Conservation (phyloP, 2,329 filamentous ascomycete species). For the Aspergillus cejpii region DNA sequence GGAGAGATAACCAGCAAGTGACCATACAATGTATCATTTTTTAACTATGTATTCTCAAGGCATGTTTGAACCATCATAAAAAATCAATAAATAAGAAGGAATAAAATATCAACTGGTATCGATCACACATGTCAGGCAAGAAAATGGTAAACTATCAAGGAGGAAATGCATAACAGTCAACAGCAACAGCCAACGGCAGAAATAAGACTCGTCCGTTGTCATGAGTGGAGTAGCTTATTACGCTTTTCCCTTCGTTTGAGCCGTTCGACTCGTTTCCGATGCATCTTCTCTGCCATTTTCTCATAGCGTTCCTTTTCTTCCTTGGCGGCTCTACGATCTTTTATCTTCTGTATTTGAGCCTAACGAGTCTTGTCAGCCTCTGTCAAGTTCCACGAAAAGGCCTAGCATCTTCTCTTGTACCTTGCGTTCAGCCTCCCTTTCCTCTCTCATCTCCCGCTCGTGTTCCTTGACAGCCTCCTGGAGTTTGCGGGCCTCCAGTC, state of each 20-base stretch:
- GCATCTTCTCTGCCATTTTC: conserved; percentile 96
- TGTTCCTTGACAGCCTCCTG: conserved; percentile 77
- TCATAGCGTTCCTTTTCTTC: conserved; percentile 89
- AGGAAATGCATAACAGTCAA: conserved; percentile 1
- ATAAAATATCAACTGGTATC: neutral
- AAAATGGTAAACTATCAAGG: neutral
- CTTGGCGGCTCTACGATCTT: conserved; percentile 78
- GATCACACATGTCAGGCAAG: neutral
- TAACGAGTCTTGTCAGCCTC: conserved; percentile 34
- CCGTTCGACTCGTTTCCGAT: conserved; percentile 86
- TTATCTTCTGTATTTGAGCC: conserved; percentile 71
- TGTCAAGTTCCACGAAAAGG: neutral
- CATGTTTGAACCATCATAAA: neutral
- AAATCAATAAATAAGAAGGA: neutral
- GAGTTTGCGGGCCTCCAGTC: conserved; percentile 62
- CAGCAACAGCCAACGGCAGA: conserved; percentile 2
- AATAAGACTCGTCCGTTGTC: conserved; percentile 11
- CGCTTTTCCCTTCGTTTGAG: conserved; percentile 94
- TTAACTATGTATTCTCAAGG: too few species aligned
- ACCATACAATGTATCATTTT: too few species aligned
- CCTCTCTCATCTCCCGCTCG: conserved; percentile 91
- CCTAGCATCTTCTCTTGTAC: conserved; percentile 45
- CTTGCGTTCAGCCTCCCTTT: conserved; percentile 84
- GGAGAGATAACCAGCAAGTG: too few species aligned
- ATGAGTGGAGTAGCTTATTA: conserved; percentile 49